A percentile compares a stretch with the other conserved stretches of the same genome.
phyloP scores from a whole-genome alignment of 768 basidiomycete species.

The Leccinum uliginosum region DNA sequence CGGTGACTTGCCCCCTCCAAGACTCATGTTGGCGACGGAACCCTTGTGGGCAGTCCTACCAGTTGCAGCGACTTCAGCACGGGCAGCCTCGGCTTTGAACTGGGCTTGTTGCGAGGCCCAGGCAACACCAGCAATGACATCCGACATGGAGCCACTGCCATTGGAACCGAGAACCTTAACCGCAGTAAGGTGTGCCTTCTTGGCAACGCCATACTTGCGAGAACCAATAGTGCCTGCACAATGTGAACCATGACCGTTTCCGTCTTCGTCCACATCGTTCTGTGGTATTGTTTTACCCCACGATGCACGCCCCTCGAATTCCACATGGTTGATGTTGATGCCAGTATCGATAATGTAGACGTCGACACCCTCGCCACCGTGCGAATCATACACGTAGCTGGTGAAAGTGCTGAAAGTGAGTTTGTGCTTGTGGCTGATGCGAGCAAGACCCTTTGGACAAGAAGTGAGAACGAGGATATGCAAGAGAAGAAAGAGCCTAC shows the following conservation, averaged over 20 bases:
- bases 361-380: conserved; percentile 91
- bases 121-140: conserved; percentile 84
- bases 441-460: conserved; percentile 76
- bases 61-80: conserved; percentile 61
- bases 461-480: conserved; percentile 11
- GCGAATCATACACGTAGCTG: conserved; percentile 65
- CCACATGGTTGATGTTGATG: conserved; percentile 78
- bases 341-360: conserved; percentile 88
- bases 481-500: conserved; percentile 38
- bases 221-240: conserved; percentile 98
- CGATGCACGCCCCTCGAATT: conserved; percentile 83
- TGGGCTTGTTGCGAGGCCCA: conserved; percentile 63
- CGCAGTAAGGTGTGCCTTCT: conserved; percentile 83
- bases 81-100: conserved; percentile 55
- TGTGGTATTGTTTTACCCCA: conserved; percentile 93
- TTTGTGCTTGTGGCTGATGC: conserved; percentile 80
- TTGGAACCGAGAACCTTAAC: conserved; percentile 95
- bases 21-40: conserved; percentile 95
- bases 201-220: conserved; percentile 90
- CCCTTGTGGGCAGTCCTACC: conserved; percentile 87
- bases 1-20: conserved; percentile 90
- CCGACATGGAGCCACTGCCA: conserved; percentile 92
- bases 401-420: conserved; percentile 81
- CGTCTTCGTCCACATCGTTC: conserved; percentile 83
- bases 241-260: conserved; percentile 94